These are phyloP conservation scores for Hypoxylon sp. DNA, from an alignment of 2,329 filamentous ascomycete genomes.

Conservation along the genomic window DNA sequence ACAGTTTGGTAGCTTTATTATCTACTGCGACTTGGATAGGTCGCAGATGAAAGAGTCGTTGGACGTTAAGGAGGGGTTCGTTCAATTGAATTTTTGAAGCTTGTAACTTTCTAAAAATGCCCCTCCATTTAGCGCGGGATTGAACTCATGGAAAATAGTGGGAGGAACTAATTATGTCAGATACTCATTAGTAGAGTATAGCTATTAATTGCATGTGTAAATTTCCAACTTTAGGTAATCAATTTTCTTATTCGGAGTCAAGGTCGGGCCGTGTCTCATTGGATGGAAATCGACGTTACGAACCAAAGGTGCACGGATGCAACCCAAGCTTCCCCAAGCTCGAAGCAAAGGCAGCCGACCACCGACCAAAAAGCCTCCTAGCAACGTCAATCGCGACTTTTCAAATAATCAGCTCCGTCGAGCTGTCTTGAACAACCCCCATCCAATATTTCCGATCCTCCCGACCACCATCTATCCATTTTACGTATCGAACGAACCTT, in stretches of 20 bases:
- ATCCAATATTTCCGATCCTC: neutral
- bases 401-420: constrained; percentile 28
- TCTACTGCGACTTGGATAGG: constrained; percentile 13
- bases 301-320: constrained; percentile 1
- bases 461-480: no score
- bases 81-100: constrained; percentile 28
- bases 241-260: constrained; percentile 11
- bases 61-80: constrained; percentile 18
- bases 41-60: constrained; percentile 16
- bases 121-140: constrained; percentile 33
- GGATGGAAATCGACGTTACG: constrained; percentile 1
- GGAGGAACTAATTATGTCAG: no score
- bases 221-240: neutral
- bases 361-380: no score
- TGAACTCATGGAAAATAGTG: no score
- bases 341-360: constrained; percentile 24
- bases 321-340: constrained; percentile 30
- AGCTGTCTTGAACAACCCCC: constrained; percentile 29
- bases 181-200: constrained; percentile 4
- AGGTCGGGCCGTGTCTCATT: constrained; percentile 22
- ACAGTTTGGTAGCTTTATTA: constrained; percentile 43
- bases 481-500: no score
- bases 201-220: neutral
- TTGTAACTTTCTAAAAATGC: constrained; percentile 8
- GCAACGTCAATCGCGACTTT: constrained; percentile 36